Conservation (phyloP, 345 rosid species). For the Eutrema japonicum region DNA sequence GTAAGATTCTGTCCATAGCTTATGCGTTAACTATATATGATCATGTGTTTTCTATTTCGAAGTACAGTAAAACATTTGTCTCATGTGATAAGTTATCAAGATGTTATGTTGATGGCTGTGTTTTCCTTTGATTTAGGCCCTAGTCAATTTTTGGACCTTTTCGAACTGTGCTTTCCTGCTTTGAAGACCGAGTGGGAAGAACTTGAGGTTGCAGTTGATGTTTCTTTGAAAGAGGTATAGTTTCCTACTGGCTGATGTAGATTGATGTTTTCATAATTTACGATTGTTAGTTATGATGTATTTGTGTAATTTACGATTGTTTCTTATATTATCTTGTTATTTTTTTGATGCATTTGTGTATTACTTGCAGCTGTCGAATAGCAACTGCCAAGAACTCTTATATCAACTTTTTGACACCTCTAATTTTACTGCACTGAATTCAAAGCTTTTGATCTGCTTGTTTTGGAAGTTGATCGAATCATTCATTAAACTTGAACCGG, state of each 20-base stretch:
- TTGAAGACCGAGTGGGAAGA: constrained; percentile 75
- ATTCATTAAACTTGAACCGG: constrained; percentile 45
- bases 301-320: constrained; percentile 2
- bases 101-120: constrained; percentile 25
- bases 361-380: constrained; percentile 54
- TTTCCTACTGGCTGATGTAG: constrained; percentile 26
- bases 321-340: constrained; percentile 1
- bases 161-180: constrained; percentile 72
- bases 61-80: constrained; percentile 5
- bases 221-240: constrained; percentile 60
- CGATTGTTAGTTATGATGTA: not conserved
- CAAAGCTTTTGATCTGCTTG: constrained; percentile 56
- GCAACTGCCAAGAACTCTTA: constrained; percentile 65
- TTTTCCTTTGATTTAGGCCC: constrained; percentile 51
- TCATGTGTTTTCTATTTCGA: not conserved
- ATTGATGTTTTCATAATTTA: constrained; percentile 19
- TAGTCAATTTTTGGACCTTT: constrained; percentile 50
- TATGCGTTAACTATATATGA: constrained; percentile 18
- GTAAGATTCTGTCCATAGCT: constrained; percentile 31
- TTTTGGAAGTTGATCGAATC: constrained; percentile 76
- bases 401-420: constrained; percentile 55
- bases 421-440: constrained; percentile 56
- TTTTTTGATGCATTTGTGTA: constrained; percentile 25
- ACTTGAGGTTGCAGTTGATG: constrained; percentile 47
- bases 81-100: constrained; percentile 24